These are phyloP conservation scores for Saksenaea vasiformis DNA, from an alignment of 371 early-diverging fungal species.

Conservation along the genomic window DNA sequence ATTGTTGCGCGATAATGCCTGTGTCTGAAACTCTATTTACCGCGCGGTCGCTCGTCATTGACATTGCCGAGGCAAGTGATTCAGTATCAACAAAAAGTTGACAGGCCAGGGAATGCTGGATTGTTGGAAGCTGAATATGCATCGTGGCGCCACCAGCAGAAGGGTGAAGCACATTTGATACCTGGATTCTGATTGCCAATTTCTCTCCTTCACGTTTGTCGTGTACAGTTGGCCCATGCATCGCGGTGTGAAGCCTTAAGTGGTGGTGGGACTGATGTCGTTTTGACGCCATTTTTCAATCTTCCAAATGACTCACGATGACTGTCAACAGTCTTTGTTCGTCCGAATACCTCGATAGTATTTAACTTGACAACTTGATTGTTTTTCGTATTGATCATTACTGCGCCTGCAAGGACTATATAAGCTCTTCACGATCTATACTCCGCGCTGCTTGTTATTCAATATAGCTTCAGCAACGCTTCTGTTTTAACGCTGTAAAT, in stretches of 20 bases:
- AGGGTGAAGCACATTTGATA: conserved; percentile 10
- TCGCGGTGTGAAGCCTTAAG: not conserved
- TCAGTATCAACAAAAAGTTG: conserved; percentile 8
- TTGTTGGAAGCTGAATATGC: not conserved
- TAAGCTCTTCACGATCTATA: too few species aligned
- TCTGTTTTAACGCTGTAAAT: too few species aligned
- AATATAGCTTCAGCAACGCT: too few species aligned
- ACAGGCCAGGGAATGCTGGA: not conserved
- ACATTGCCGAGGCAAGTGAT: not conserved
- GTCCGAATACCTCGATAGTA: conserved; percentile 32
- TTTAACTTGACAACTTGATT: conserved; percentile 21
- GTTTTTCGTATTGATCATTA: conserved; percentile 13
- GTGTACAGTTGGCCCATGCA: conserved; percentile 16
- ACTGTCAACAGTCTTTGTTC: conserved; percentile 15
- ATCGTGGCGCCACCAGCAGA: conserved; percentile 1
- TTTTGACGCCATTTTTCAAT: not conserved
- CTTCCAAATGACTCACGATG: conserved; percentile 16
- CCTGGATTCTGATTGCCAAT: conserved; percentile 18
- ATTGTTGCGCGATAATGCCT: not conserved
- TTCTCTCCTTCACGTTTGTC: conserved; percentile 11
- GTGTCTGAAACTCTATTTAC: not conserved
- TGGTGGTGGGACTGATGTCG: conserved; percentile 16
- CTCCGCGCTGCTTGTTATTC: too few species aligned
- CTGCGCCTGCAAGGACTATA: conserved; percentile 18
- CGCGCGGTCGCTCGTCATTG: not conserved